Conservation (phyloP, 495 filamentous ascomycete genomes). For the Aspergillus leporis region DNA sequence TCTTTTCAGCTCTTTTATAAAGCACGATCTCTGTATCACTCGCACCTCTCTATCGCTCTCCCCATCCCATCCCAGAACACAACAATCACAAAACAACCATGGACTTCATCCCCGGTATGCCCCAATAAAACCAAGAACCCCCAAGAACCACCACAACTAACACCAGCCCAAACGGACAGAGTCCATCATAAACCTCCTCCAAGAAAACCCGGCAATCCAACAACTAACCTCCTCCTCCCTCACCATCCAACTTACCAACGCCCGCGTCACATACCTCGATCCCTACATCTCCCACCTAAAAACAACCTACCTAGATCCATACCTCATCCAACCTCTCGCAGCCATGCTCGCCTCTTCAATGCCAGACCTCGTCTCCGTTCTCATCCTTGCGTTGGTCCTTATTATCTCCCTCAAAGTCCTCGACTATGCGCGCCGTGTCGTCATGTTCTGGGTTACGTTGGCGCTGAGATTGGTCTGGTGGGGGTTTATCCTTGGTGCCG, state of each 20-base stretch:
- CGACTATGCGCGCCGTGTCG: conserved; percentile 62
- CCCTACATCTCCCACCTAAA: conserved; percentile 28
- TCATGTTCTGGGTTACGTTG: conserved; percentile 73
- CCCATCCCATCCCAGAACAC: background rate
- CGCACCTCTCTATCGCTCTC: background rate
- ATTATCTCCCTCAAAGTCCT: conserved; percentile 66
- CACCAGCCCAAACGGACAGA: conserved; percentile 4
- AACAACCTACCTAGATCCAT: conserved; percentile 41
- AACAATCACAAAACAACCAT: conserved; percentile 11
- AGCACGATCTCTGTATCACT: background rate
- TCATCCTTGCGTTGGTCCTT: conserved; percentile 55
- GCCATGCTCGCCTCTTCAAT: conserved; percentile 51
- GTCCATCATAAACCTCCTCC: conserved; percentile 7
- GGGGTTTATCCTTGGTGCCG: conserved; percentile 49
- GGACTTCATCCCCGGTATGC: conserved; percentile 28
- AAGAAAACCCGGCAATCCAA: conserved; percentile 31
- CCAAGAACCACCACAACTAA: background rate
- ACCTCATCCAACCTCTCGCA: conserved; percentile 42
- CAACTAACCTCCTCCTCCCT: conserved; percentile 21
- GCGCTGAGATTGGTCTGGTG: conserved; percentile 60
- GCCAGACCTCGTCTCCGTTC: conserved; percentile 62
- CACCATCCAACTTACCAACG: conserved; percentile 11
- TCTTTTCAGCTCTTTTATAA: background rate
- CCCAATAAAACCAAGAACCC: background rate
- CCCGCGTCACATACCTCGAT: conserved; percentile 12